These are phyloP conservation scores for Nasturtium officinale DNA, from an alignment of 345 rosid genomes.

Conservation along the genomic window DNA sequence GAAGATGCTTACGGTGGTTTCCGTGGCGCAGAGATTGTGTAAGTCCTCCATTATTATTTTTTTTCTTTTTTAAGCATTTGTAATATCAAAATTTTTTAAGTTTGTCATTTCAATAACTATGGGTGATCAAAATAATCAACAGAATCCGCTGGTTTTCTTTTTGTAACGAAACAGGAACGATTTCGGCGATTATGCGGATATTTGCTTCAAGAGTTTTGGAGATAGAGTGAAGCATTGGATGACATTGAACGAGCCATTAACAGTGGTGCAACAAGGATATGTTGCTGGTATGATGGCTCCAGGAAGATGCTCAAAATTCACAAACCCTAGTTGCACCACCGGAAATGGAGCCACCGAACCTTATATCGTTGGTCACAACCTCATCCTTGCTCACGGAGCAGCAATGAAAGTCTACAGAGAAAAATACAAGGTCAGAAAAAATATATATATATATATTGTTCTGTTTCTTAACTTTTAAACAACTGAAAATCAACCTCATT, in stretches of 20 bases:
- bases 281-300: constrained; percentile 39
- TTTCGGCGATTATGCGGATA: constrained; percentile 48
- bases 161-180: constrained; percentile 45
- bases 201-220: constrained; percentile 52
- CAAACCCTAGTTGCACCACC: constrained; percentile 31
- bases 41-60: constrained; percentile 27
- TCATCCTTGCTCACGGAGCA: constrained; percentile 50
- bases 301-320: constrained; percentile 46
- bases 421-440: constrained; percentile 37
- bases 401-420: constrained; percentile 44
- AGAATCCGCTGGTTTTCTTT: background rate
- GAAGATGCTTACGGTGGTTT: constrained; percentile 59
- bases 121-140: background rate
- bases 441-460: no score
- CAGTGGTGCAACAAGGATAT: constrained; percentile 41
- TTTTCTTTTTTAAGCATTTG: background rate
- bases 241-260: constrained; percentile 52
- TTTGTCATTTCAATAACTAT: background rate
- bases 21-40: constrained; percentile 46
- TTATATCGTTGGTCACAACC: constrained; percentile 46
- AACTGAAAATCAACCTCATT: no score
- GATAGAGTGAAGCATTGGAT: constrained; percentile 57
- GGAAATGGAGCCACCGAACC: constrained; percentile 47
- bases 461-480: no score
- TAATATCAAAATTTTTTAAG: background rate